Base-by-base conservation (phyloP, 768 basidiomycete species). In the Boletus eberwhitei region DNA sequence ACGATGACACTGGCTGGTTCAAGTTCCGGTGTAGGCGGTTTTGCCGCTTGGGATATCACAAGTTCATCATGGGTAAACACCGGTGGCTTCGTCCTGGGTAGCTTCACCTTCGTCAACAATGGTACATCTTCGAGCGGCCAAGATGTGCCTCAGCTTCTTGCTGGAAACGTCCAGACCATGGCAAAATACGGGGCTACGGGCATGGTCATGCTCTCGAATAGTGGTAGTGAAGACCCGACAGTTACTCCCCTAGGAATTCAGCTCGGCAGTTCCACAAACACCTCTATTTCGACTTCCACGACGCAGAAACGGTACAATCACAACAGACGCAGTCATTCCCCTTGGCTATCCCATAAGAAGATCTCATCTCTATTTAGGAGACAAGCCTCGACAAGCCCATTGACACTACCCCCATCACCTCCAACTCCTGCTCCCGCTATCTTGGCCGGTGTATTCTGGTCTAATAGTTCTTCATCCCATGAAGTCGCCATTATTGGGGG, bases 381-480 rank as follows among this genome's bases (percentile, higher is more conserved):
- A 57, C 88, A 88, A 68, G 64, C 75, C n/a, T 58, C 74, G n/a
- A 66, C 69, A 40, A 70, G 74, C 31, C 65, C 81, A 8, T 59
- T 77, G 2, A 70, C 80, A 1, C 79, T 91, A n/a, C 86, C 90
- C 16, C 51, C 80, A 16, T 41, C 73, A 1, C 75, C 82, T 29
- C 71, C 83, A 11, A 77, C 84, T 2, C 74, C 80, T 2, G 89
- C 92, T 1, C 92, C 93, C 0, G 85, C 91, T 17, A 83, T 98
- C 55, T 77, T 97, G 51, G 81, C 91, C 0, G 96, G 92, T 32
- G 81, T 82, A 2, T 98, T 93, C 75, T 98, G 92, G 91, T 88
- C 83, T 8, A 97, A 98, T 65, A 77, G 76, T 36, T 80, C 86
- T 2, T 83, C 83, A 3, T 74, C 74, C 11, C 77, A 80, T 5